phyloP scores from a whole-genome alignment of 768 basidiomycete species.

The Mycena haematopus region DNA sequence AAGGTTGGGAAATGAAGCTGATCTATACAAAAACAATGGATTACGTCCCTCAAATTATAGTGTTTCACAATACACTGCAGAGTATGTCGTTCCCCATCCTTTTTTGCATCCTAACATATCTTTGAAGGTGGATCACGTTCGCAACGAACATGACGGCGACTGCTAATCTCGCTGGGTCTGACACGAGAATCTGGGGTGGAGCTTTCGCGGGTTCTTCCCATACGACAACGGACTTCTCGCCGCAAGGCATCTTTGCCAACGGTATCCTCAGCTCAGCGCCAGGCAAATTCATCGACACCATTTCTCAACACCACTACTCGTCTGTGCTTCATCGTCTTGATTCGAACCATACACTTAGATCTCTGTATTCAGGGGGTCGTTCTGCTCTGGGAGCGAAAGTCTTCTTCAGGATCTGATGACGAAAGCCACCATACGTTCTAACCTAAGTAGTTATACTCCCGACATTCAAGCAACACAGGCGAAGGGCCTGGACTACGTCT shows the following conservation, averaged over 20 bases:
- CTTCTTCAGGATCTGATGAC: slow-evolving; percentile 71
- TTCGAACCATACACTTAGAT: slow-evolving; percentile 39
- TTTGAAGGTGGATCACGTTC: slow-evolving; percentile 57
- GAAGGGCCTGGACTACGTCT: slow-evolving; percentile 58
- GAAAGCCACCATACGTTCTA: slow-evolving; percentile 62
- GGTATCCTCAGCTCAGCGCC: slow-evolving; percentile 56
- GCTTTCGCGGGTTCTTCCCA: slow-evolving; percentile 60
- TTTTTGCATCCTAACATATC: background rate
- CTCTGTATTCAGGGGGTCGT: slow-evolving; percentile 55
- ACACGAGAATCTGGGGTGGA: slow-evolving; percentile 53
- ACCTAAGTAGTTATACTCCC: slow-evolving; percentile 55
- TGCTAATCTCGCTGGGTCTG: slow-evolving; percentile 44
- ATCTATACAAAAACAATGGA: slow-evolving; percentile 58
- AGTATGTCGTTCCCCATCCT: slow-evolving; percentile 45
- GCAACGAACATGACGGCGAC: slow-evolving; percentile 55
- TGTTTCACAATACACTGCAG: slow-evolving; percentile 50
- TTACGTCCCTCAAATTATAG: slow-evolving; percentile 47
- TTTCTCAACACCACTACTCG: slow-evolving; percentile 59
- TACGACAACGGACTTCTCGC: slow-evolving; percentile 58
- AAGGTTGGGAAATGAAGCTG: slow-evolving; percentile 63
- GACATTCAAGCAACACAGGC: slow-evolving; percentile 59
- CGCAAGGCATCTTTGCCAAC: slow-evolving; percentile 60
- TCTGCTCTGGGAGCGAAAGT: slow-evolving; percentile 60
- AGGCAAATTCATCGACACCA: slow-evolving; percentile 60
- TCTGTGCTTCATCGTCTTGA: slow-evolving; percentile 27